These are phyloP conservation scores for Candida ipomoeae DNA, from an alignment of 805 yeast genomes.

Conservation along the genomic window DNA sequence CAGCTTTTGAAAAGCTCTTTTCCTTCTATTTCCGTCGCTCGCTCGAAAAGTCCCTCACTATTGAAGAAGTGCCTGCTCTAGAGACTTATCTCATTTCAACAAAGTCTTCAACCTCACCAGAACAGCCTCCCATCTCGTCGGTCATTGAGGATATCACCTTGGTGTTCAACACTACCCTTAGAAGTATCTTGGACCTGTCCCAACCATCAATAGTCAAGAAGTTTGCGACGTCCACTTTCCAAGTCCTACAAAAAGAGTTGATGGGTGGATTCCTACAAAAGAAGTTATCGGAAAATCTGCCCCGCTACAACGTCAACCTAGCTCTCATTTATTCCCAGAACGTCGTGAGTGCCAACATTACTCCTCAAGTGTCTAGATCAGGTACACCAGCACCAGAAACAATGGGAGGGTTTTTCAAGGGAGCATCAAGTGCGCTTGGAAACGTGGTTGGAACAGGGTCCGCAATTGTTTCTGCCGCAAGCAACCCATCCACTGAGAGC, in stretches of 20 bases:
- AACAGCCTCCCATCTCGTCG: conserved; percentile 70
- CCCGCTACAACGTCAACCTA: conserved; percentile 35
- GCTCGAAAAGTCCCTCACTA: conserved; percentile 70
- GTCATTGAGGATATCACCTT: conserved; percentile 81
- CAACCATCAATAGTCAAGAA: conserved; percentile 52
- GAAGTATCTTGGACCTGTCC: conserved; percentile 69
- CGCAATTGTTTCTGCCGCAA: conserved; percentile 21
- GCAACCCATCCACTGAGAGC: conserved; percentile 33
- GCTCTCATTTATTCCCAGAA: conserved; percentile 6
- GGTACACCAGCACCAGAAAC: conserved; percentile 34
- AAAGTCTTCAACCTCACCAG: conserved; percentile 33
- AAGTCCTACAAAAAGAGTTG: conserved; percentile 61
- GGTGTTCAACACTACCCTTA: conserved; percentile 62
- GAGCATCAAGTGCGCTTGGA: conserved; percentile 43
- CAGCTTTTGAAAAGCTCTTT: conserved; percentile 61
- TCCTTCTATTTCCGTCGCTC: conserved; percentile 71
- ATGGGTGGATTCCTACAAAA: conserved; percentile 45
- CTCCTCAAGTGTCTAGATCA: conserved; percentile 26
- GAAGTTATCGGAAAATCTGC: conserved; percentile 36
- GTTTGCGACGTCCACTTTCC: conserved; percentile 51
- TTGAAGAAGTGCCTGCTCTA: conserved; percentile 68
- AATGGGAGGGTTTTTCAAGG: conserved; percentile 37
- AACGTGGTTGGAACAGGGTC: conserved; percentile 34
- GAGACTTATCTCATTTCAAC: conserved; percentile 35
- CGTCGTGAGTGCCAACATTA: conserved; percentile 14